Percentiles rank a stretch among this genome's conserved stretches.
phyloP scores from a whole-genome alignment of 176 grass and related monocot genomes.

The Pontederia crassipes region DNA sequence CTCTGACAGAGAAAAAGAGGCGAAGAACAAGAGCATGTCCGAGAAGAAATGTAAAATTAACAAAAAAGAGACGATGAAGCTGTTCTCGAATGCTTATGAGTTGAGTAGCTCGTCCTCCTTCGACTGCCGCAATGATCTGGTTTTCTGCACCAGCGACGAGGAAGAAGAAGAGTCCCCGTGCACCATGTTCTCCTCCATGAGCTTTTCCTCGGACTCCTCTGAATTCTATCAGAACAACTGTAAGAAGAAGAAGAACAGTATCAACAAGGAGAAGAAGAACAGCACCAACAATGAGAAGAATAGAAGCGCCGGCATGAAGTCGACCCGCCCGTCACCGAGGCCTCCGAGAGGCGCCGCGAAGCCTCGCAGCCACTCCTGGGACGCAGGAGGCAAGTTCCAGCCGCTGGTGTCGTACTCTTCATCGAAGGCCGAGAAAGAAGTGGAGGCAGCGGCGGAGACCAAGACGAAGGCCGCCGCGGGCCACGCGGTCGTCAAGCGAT shows the following conservation, averaged over 20 bases:
- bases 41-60: constrained; percentile 4
- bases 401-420: constrained; percentile 21
- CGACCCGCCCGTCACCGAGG: not conserved
- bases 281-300: not conserved
- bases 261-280: not conserved
- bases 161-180: constrained; percentile 37
- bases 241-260: constrained; percentile 11
- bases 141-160: constrained; percentile 29
- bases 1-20: too few species aligned
- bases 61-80: constrained; percentile 1
- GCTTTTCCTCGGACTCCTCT: constrained; percentile 69
- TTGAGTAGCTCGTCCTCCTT: constrained; percentile 44
- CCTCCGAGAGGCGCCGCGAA: constrained; percentile 20
- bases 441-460: constrained; percentile 12
- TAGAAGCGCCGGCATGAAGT: not conserved
- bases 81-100: constrained; percentile 12
- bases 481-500: constrained; percentile 66
- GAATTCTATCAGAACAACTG: constrained; percentile 41
- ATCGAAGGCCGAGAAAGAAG: not conserved
- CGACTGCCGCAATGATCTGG: constrained; percentile 33
- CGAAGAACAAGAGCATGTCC: not conserved
- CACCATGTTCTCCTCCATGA: constrained; percentile 69
- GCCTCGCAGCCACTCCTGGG: constrained; percentile 41
- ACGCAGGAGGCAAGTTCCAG: constrained; percentile 14
- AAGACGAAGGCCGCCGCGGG: constrained; percentile 18